Evolutionary conservation across 345 rosid genomes (phyloP), one percentile per base, ranked within the genome.

Genomic region (Fremontodendron californicum): DNA sequence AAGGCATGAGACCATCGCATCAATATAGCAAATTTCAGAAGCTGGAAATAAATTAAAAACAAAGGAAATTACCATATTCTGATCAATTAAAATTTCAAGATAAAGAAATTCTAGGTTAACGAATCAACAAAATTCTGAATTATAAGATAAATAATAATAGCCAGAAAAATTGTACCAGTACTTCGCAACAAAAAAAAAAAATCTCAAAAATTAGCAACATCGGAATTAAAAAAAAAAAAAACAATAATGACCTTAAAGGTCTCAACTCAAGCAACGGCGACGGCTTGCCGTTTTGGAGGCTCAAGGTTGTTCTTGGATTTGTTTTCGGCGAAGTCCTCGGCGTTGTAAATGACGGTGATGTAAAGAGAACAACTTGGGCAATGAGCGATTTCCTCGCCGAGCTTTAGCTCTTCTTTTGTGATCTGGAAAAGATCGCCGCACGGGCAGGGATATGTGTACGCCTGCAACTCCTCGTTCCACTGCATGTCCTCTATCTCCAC

Each of bases 401-500:
- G 85, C 15, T 83, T 84, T 48, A 92, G 94, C 77, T 95, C 99
- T 29, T 89, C 99, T 81, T 88, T 90, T 16, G 98, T 90, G 60
- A 95, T 95, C 82, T 95, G 97, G 75, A 95, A 95, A 63, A 93
- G 82, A 75, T 93, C 98, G 25, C 98, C 98, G 83, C 99, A 95
- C 10, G 98, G 98, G 54, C 98, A 95, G 0, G 98, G 98, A 74
- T 92, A 93, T 25, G 98, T 95, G 83, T 85, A 93, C 37, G 91
- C 89, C 75, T 88, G 81, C 19, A 93, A 73, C 88, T 91, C 93
- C 72, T 89, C 92, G 81, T 80, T 93, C 99, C 99, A 93, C 80
- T 93, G 92, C 99, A 95, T 92, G 66, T 95, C 99, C 57, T 95
- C 98, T 73, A 95, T 95, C 91, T 93, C 99, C 25, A 95, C 96